Evolutionary conservation across 129 eudicot genomes (phyloP).

Genomic region (Daucus carota): DNA sequence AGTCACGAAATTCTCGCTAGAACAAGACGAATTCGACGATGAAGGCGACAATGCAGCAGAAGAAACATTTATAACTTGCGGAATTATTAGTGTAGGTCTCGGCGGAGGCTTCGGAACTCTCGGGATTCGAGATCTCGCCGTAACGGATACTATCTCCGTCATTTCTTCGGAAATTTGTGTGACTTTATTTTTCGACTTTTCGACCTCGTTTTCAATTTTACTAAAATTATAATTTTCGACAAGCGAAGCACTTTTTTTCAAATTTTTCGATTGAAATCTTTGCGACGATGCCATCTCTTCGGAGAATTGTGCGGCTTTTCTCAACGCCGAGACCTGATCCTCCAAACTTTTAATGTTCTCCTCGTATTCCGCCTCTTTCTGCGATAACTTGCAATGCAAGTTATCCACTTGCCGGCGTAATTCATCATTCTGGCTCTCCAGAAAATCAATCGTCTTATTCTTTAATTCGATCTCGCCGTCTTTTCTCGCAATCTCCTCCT

Average conservation of each 20-base stretch:
- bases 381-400: constrained; percentile 37
- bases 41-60: constrained; percentile 6
- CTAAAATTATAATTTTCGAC: constrained; percentile 19
- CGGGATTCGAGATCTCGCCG: constrained; percentile 53
- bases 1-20: constrained; percentile 27
- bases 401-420: constrained; percentile 53
- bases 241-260: constrained; percentile 27
- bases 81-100: constrained; percentile 26
- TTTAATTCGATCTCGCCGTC: constrained; percentile 28
- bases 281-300: constrained; percentile 32
- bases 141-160: constrained; percentile 15
- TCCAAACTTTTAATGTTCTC: constrained; percentile 24
- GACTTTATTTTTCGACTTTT: constrained; percentile 14
- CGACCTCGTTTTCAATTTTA: constrained; percentile 11
- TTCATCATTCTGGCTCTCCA: constrained; percentile 61
- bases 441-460: constrained; percentile 31
- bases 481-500: constrained; percentile 48
- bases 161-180: constrained; percentile 35
- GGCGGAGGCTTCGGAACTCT: constrained; percentile 89
- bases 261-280: constrained; percentile 43
- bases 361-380: constrained; percentile 42
- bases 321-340: constrained; percentile 22
- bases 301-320: constrained; percentile 12
- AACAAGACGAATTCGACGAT: constrained; percentile 31
- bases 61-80: constrained; percentile 19